Base-by-base conservation (phyloP, 441 rosid genomes). In the Pelargonium fulgidum region DNA sequence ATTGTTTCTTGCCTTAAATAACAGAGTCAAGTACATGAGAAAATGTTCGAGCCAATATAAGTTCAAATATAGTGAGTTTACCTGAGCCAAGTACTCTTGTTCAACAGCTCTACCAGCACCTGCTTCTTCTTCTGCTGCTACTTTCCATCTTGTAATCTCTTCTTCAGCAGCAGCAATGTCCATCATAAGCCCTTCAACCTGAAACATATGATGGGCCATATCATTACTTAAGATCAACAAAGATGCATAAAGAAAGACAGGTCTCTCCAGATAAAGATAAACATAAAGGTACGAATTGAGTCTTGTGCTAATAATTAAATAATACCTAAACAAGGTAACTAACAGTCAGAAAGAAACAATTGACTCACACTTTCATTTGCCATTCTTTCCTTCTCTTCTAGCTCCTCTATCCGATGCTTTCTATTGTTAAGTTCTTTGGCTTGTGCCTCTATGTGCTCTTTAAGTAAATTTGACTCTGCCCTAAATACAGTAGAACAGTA, bases 81-180 rank as follows among this genome's bases (percentile, higher is more conserved):
- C 99, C 96, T 88, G 89, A 42, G 85, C 78, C 10, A 82, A 70
- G 72, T 84, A 83, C 67, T 91, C 95, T 75, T 85, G 90, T 75
- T 93, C 99, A 76, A 93, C 88, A 70, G 91, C 94, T 84, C 89
- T 80, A 62, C 96, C 99, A 10, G 97, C 97, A 72, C 88, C 96
- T 77, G 99, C 99, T 80, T 91, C 99, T 71, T 93, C 87, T 85
- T 91, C 99, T 62, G 97, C 99, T 75, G 99, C 99, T 54, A 84
- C 85, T 88, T 91, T 93, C 99, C 97, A 93, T 81, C 97, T 85
- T 42, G 83, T 65, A 74, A 91, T 91, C 85, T 93, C 99, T 87
- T 91, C 99, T 80, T 91, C 97, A 64, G 99, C 91, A 66, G 92
- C 92, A 78, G 95, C 87, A 75, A 93, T 87, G 77, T 93, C 99